A percentile compares a stretch with the other conserved stretches of the same genome.
Evolutionary conservation across 2,329 filamentous ascomycete genomes (phyloP).

Genomic region (Trichoderma sp.): DNA sequence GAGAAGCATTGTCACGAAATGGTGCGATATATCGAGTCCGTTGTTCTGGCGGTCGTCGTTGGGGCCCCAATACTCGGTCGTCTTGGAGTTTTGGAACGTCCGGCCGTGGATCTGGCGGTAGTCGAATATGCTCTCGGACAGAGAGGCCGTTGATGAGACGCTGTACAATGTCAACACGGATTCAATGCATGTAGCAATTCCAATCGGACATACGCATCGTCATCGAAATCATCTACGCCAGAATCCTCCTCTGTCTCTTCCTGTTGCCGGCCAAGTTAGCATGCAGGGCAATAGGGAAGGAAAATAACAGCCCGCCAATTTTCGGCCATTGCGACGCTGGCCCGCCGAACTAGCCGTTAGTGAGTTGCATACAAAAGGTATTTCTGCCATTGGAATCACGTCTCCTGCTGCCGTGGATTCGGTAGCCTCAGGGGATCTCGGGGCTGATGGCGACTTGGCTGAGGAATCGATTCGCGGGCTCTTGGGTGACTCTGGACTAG

Average conservation of each 20-base stretch:
- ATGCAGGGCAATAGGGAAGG: background rate
- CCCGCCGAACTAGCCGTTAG: background rate
- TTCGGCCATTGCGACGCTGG: background rate
- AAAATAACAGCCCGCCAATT: background rate
- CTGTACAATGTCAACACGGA: background rate
- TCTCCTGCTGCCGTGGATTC: background rate
- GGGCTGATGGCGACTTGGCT: background rate
- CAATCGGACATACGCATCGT: background rate
- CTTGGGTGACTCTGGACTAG: background rate
- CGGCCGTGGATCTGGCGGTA: slow-evolving; percentile 41
- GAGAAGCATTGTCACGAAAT: slow-evolving; percentile 33
- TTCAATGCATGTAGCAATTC: background rate
- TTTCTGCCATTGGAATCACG: background rate
- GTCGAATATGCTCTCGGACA: slow-evolving; percentile 35
- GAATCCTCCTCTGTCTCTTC: background rate
- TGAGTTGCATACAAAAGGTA: slow-evolving; percentile 10
- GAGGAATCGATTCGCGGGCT: background rate
- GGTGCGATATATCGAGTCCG: slow-evolving; percentile 39
- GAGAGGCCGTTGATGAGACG: slow-evolving; percentile 24
- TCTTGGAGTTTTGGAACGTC: slow-evolving; percentile 39
- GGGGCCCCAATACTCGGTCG: slow-evolving; percentile 37
- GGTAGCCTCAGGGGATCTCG: background rate
- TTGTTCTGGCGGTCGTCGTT: slow-evolving; percentile 40
- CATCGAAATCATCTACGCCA: background rate
- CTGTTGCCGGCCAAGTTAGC: background rate